These are phyloP conservation scores for Phaseolus lunatus DNA, from an alignment of 306 rosid species.

Conservation along the genomic window DNA sequence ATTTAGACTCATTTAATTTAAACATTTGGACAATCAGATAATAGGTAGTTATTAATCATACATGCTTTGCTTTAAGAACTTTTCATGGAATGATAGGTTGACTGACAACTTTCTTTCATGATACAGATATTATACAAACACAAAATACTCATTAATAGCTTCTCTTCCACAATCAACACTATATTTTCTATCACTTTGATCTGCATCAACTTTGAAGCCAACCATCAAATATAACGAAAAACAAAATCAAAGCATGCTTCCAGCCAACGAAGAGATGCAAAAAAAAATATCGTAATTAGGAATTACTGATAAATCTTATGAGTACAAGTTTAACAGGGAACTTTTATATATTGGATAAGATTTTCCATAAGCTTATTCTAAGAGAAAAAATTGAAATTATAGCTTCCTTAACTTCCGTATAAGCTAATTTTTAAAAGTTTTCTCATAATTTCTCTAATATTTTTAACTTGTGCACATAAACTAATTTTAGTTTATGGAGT, in stretches of 20 bases:
- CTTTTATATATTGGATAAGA: not conserved
- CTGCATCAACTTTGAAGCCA: slow-evolving; percentile 5
- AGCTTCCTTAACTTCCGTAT: no score
- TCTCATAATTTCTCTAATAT: no score
- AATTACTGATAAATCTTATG: not conserved
- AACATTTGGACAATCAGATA: slow-evolving; percentile 17
- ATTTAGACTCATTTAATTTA: slow-evolving; percentile 1
- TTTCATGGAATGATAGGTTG: slow-evolving; percentile 15
- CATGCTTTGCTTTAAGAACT: slow-evolving; percentile 13
- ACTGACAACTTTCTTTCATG: not conserved
- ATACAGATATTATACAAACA: not conserved
- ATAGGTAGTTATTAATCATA: not conserved
- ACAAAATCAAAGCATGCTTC: not conserved
- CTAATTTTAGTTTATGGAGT: no score
- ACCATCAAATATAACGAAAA: not conserved
- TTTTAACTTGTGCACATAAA: no score
- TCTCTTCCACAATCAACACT: not conserved
- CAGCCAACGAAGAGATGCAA: not conserved
- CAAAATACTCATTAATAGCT: not conserved
- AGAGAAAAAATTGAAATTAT: no score
- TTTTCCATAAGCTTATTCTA: no score
- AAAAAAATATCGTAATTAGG: not conserved
- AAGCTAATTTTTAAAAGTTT: no score
- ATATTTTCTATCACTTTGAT: slow-evolving; percentile 5
- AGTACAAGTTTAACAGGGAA: slow-evolving; percentile 17